Evolutionary conservation across 2,329 filamentous ascomycete genomes (phyloP), one percentile per base, ranked within the genome.

Genomic region (Colletotrichum sp.): DNA sequence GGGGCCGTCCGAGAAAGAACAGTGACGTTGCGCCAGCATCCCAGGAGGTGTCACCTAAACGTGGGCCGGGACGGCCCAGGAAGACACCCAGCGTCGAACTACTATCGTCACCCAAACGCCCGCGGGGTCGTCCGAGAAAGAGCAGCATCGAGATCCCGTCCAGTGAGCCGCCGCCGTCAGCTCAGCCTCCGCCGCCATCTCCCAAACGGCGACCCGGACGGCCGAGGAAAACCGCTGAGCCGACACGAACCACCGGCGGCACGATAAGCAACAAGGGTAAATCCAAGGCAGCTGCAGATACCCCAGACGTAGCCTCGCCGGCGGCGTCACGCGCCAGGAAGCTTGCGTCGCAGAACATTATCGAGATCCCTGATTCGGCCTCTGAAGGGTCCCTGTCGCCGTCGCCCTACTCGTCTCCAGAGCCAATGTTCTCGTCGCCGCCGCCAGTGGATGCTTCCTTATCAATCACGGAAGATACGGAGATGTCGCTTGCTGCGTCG

Each of bases 301-400:
- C 60, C 75, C 79, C 55, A 80, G 58, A 32, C 12, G 12, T 76
- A 6, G 55, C 79, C 1, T 78, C 79, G 15, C 72, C 75, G 25
- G 61, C 78, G 22, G 78, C 81, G 22, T 83, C 80, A 0, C 81
- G 79, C 36, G 72, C 61, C 39, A 82, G 81, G 67, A 74, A 79
- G 55, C 48, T 76, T 32, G 80, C 79, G 22, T 70, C 78, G 0
- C 75, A 74, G 15, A 61, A 80, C 3, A 75, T 82, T 0, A 73
- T 87, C n/a, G 90, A 91, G 79, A 89, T 91, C 36, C 85, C 86
- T 12, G 90, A 91, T 79, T 88, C 89, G 0, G 89, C 89, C 28
- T 84, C 84, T 3, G 87, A 89, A 13, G 77, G 81, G 8, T 76
- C 67, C 78, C 70, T 36, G 62, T 79, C 78, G 55, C 55, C 69